These are phyloP conservation scores for Sporobolomyces phaffii DNA, from an alignment of 768 basidiomycete species.

Conservation along the genomic window DNA sequence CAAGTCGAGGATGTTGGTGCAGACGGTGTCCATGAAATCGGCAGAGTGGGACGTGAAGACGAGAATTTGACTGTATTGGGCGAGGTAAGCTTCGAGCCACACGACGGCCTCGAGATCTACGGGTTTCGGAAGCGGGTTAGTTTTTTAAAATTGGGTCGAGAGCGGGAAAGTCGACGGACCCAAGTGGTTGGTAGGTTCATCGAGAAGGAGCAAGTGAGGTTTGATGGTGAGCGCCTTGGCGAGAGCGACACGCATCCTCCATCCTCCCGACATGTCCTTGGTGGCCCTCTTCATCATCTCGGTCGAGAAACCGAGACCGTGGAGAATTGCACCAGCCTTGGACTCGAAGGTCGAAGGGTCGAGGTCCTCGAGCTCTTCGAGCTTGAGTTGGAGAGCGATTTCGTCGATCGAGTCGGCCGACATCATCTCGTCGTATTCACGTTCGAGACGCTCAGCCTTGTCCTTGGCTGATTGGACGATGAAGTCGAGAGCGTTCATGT, in stretches of 20 bases:
- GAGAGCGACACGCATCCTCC: conserved; percentile 97
- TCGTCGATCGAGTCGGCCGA: conserved; percentile 86
- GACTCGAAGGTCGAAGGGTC: conserved; percentile 92
- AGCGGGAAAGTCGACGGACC: too few species aligned
- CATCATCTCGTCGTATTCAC: conserved; percentile 86
- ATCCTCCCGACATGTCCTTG: conserved; percentile 98
- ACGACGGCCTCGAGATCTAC: conserved; percentile 93
- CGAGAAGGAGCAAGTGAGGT: conserved; percentile 88
- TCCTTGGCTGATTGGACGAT: conserved; percentile 85
- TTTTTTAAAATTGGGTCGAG: too few species aligned
- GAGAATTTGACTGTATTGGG: conserved; percentile 97
- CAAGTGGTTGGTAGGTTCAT: conserved; percentile 56
- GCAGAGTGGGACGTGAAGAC: conserved; percentile 97
- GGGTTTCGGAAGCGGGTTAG: too few species aligned
- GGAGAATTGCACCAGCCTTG: conserved; percentile 92
- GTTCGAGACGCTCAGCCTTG: conserved; percentile 89
- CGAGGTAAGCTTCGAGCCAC: conserved; percentile 96
- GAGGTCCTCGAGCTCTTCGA: conserved; percentile 94
- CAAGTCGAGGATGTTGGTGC: conserved; percentile 97
- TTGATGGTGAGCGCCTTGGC: conserved; percentile 93
- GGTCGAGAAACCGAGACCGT: conserved; percentile 86
- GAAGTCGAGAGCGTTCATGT: conserved; percentile 93
- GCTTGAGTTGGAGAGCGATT: conserved; percentile 72
- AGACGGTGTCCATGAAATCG: conserved; percentile 95
- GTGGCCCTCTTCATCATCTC: conserved; percentile 94